A percentile compares a stretch with the other conserved stretches of the same genome.
phyloP scores from a whole-genome alignment of 768 basidiomycete species.

The Daedaleopsis sinensis region DNA sequence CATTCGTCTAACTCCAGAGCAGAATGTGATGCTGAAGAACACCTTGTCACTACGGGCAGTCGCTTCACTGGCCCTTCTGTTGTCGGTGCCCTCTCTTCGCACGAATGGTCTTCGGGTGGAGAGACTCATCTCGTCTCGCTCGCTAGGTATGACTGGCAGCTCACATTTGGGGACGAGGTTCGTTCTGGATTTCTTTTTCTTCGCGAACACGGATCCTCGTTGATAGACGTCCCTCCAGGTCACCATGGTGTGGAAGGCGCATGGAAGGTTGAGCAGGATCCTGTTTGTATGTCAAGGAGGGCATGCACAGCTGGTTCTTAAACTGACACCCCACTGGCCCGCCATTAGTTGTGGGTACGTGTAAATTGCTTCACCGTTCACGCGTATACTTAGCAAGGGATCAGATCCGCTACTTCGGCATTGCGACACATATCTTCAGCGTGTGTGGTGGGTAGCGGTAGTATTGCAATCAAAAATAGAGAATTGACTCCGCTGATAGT shows the following conservation, averaged over 20 bases:
- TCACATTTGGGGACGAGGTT: background rate
- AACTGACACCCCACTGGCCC: background rate
- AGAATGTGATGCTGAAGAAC: background rate
- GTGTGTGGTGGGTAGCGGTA: background rate
- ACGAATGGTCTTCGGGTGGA: background rate
- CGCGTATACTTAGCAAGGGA: background rate
- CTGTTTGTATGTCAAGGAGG: background rate
- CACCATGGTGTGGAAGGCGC: background rate
- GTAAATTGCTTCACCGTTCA: background rate
- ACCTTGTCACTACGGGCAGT: background rate
- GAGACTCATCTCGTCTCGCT: background rate
- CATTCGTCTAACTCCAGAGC: background rate
- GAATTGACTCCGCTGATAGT: background rate
- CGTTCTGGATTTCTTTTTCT: background rate
- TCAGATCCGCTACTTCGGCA: background rate
- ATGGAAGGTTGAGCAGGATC: background rate
- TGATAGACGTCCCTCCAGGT: background rate
- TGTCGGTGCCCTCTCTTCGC: background rate
- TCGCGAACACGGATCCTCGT: background rate
- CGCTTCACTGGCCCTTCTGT: background rate
- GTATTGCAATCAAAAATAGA: background rate
- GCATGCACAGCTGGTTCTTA: background rate
- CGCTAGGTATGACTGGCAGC: background rate
- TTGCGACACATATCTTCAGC: background rate
- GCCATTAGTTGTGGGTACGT: background rate